phyloP scores from a whole-genome alignment of 192 early-diverging fungal species.

The Coemansia sp. region DNA sequence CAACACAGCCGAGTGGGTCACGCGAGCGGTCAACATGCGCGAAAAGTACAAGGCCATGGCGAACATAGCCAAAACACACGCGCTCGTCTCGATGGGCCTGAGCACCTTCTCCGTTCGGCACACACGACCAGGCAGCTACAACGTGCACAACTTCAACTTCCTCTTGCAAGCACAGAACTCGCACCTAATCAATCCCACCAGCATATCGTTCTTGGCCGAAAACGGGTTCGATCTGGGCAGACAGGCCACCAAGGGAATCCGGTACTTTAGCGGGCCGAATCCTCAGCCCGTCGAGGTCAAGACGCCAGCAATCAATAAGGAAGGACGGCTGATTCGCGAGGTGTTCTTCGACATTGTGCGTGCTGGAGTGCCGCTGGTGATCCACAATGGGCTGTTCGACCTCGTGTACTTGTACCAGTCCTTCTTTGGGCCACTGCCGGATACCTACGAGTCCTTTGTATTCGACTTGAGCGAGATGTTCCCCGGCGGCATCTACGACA shows the following conservation, averaged over 20 bases:
- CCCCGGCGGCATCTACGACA: conserved; percentile 88
- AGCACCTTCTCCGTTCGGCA: conserved; percentile 34
- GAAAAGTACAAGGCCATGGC: conserved; percentile 79
- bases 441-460: conserved; percentile 68
- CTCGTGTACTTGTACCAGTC: conserved; percentile 91
- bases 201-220: conserved; percentile 79
- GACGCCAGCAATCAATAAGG: conserved; percentile 31
- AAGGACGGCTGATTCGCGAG: conserved; percentile 57
- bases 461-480: conserved; percentile 84
- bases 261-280: conserved; percentile 66
- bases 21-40: conserved; percentile 69
- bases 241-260: conserved; percentile 77
- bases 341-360: conserved; percentile 61
- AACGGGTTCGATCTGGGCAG: conserved; percentile 88
- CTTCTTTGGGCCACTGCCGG: conserved; percentile 83
- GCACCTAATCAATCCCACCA: conserved; percentile 70
- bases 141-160: conserved; percentile 64
- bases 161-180: conserved; percentile 58
- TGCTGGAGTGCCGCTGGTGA: conserved; percentile 67
- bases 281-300: conserved; percentile 36
- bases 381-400: conserved; percentile 96
- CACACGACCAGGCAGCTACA: conserved; percentile 57
- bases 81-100: conserved; percentile 86
- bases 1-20: conserved; percentile 44
- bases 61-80: conserved; percentile 72